phyloP scores from a whole-genome alignment of 495 filamentous ascomycete genomes.

The Penicillium chermesinum region DNA sequence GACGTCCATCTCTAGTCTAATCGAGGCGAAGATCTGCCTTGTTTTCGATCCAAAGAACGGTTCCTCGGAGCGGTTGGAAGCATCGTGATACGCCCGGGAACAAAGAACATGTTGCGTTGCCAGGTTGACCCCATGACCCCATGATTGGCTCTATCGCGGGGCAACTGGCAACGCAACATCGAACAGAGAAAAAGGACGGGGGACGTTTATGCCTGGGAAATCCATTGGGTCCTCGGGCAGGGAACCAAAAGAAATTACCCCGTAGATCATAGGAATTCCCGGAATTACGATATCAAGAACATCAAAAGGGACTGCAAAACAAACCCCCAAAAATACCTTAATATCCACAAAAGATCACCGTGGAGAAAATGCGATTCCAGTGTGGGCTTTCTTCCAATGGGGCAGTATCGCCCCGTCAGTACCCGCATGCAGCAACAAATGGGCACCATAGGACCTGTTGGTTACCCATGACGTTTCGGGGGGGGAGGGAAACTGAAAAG shows the following conservation, averaged over 20 bases:
- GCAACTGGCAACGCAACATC: constrained; percentile 1
- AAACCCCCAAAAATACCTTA: background rate
- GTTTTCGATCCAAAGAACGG: constrained; percentile 3
- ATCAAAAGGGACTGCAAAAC: no score
- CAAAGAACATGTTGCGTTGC: constrained; percentile 2
- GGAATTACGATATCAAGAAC: no score
- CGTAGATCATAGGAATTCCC: background rate
- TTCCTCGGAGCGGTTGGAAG: constrained; percentile 21
- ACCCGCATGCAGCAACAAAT: background rate
- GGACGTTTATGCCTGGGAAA: constrained; percentile 7
- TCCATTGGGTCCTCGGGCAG: no score
- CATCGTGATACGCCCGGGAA: constrained; percentile 20
- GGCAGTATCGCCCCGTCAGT: constrained; percentile 6
- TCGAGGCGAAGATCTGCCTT: no score
- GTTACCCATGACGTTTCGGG: constrained; percentile 11
- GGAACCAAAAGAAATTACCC: no score
- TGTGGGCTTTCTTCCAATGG: background rate
- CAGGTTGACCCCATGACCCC: background rate
- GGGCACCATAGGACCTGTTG: constrained; percentile 3
- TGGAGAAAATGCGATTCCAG: background rate
- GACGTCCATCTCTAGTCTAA: no score
- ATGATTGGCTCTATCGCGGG: constrained; percentile 1
- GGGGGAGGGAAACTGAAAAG: no score
- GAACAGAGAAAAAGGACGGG: constrained; percentile 7
- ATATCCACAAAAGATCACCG: background rate